Conservation (phyloP, 768 basidiomycete genomes). For the Lentinula raphanica region DNA sequence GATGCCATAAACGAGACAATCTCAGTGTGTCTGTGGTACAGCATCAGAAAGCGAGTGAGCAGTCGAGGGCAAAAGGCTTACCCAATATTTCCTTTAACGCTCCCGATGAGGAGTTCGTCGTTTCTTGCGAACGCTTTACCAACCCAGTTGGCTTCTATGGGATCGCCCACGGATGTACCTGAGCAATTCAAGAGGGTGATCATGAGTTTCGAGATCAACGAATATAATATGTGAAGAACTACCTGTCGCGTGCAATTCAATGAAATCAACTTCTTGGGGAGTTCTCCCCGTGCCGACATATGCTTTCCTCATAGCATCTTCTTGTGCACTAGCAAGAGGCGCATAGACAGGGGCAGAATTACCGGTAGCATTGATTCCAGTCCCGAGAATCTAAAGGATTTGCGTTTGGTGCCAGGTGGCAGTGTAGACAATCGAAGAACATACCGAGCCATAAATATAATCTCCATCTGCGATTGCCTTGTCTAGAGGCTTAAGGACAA, state of each 20-base stretch:
- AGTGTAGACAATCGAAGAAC: constrained; percentile 4
- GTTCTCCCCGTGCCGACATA: constrained; percentile 24
- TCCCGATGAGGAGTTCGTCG: constrained; percentile 30
- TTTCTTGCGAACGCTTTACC: constrained; percentile 13
- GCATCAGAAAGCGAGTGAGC: constrained; percentile 14
- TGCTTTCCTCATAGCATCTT: constrained; percentile 31
- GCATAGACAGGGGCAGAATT: constrained; percentile 29
- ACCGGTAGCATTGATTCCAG: constrained; percentile 34
- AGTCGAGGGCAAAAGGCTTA: no score
- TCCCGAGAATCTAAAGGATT: constrained; percentile 30
- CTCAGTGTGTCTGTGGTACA: constrained; percentile 34
- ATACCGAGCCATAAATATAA: constrained; percentile 34
- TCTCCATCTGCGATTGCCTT: constrained; percentile 34
- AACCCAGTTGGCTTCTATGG: constrained; percentile 46
- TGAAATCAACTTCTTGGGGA: constrained; percentile 39
- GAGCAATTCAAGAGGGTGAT: neutral
- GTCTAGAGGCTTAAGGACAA: constrained; percentile 36
- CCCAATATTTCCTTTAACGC: constrained; percentile 45
- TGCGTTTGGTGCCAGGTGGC: neutral
- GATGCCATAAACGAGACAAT: constrained; percentile 41
- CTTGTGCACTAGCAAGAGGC: constrained; percentile 33
- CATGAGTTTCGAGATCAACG: neutral
- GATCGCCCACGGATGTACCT: constrained; percentile 43
- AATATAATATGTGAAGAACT: neutral
- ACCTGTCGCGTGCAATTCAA: constrained; percentile 50